Percentiles rank a stretch among this genome's conserved stretches.
Conservation (phyloP, 1,284 basidiomycete genomes). For the Ustilago lituana region DNA sequence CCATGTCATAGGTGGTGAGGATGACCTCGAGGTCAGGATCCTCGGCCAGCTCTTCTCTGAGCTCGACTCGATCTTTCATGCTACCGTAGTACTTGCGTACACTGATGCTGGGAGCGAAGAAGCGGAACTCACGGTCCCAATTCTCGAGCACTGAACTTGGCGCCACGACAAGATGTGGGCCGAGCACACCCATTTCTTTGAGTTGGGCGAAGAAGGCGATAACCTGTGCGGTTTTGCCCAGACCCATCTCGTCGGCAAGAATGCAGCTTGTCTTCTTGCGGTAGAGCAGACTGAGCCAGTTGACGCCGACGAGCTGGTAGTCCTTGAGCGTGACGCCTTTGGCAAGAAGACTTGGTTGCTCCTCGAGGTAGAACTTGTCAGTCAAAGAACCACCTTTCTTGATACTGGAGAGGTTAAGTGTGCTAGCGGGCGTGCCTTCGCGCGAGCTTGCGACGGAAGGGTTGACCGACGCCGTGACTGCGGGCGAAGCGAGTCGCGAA, state of each 20-base stretch:
- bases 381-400: slow-evolving; percentile 40
- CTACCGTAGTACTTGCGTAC: slow-evolving; percentile 92
- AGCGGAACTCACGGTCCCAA: slow-evolving; percentile 94
- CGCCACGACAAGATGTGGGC: slow-evolving; percentile 93
- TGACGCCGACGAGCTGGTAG: slow-evolving; percentile 95
- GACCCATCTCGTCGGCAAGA: slow-evolving; percentile 80
- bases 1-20: slow-evolving; percentile 94
- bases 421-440: slow-evolving; percentile 38
- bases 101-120: slow-evolving; percentile 84
- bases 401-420: slow-evolving; percentile 50
- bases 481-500: slow-evolving; percentile 50
- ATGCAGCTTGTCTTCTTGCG: slow-evolving; percentile 86
- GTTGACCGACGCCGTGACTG: slow-evolving; percentile 18
- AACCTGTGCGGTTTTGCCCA: slow-evolving; percentile 98
- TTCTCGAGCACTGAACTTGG: slow-evolving; percentile 93
- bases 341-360: slow-evolving; percentile 79
- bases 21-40: slow-evolving; percentile 88
- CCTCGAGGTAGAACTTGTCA: slow-evolving; percentile 72
- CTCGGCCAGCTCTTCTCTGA: slow-evolving; percentile 75
- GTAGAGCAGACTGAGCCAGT: slow-evolving; percentile 93
- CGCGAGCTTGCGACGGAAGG: slow-evolving; percentile 31
- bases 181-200: slow-evolving; percentile 77
- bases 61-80: slow-evolving; percentile 83
- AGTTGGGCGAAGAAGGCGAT: slow-evolving; percentile 93
- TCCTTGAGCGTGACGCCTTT: slow-evolving; percentile 85